Conservation (phyloP, 352 stramenopile species). For the Globisporangium sylvaticum region DNA sequence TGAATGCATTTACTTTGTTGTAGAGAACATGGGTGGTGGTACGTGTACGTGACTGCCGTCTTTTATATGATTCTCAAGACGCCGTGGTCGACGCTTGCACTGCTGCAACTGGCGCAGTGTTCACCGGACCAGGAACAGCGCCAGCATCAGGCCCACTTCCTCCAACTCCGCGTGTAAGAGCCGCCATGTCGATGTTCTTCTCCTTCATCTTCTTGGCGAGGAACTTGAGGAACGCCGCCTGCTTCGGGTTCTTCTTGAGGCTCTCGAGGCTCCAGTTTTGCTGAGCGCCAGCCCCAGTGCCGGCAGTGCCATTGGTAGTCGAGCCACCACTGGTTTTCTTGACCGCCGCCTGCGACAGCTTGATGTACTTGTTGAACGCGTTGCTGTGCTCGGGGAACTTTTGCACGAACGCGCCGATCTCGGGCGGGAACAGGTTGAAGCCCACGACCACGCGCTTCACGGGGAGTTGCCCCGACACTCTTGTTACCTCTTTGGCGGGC, state of each 20-base stretch:
- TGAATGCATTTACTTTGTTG: background rate
- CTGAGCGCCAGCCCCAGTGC: background rate
- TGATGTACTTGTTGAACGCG: constrained; percentile 73
- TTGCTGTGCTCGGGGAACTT: constrained; percentile 63
- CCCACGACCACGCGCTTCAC: constrained; percentile 68
- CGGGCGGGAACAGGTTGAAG: constrained; percentile 70
- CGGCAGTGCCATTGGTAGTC: background rate
- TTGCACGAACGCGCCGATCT: constrained; percentile 56
- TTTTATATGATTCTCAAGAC: background rate
- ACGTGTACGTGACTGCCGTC: background rate
- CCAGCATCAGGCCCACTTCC: background rate
- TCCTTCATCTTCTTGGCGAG: constrained; percentile 57
- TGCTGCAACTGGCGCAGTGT: background rate
- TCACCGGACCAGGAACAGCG: background rate
- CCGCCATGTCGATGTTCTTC: constrained; percentile 19
- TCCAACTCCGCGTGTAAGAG: background rate
- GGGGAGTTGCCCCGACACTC: constrained; percentile 5
- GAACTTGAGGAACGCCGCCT: constrained; percentile 62
- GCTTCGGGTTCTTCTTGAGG: constrained; percentile 51
- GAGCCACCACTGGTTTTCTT: constrained; percentile 30
- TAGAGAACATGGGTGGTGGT: background rate
- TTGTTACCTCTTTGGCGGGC: constrained; percentile 8
- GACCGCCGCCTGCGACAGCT: constrained; percentile 55
- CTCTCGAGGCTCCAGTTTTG: constrained; percentile 48
- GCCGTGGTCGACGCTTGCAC: background rate